Base-by-base conservation (phyloP, 106 monocot species). In the Dendrobium chrysotoxum region DNA sequence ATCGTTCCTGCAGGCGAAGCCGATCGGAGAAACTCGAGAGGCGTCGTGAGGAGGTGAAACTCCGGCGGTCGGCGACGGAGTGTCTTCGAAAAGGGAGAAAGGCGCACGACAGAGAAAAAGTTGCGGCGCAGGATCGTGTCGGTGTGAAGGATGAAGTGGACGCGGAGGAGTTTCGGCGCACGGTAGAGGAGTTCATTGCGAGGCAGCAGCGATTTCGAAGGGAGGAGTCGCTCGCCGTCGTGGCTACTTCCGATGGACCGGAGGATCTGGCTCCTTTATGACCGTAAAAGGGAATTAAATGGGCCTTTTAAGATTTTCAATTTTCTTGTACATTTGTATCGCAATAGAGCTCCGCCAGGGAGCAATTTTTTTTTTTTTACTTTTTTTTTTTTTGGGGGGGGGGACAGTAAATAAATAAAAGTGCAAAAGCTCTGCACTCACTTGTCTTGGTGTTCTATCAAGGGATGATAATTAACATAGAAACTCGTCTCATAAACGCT, bases 151-250 rank as follows among this genome's bases (percentile, higher is more conserved):
- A 58, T n/a, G 57, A 55, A 0, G 28, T 15, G 15, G 78, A 78
- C 21, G 57, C 53, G 4, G 78, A 78, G 53, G 35, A 78, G 38
- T 78, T 78, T 46, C 78, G 55, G 18, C 53, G 78, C 18, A 78
- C 38, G 26, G 58, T 78, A 39, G 78, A 78, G 18, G 78, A 53
- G 18, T 78, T 78, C 23, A 78, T 78, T 1, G 78, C 28, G 57
- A 78, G 58, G 57, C 78, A 78, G 30, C 78, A 58, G 20, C 78
- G 35, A 20, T 78, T 78, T 58, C 55, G 10, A 39, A 54, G 78
- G 78, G 38, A 57, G 18, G 78, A 78, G 10, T 55, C 55, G 57
- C 76, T 76, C 15, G 76, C 47, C 28, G 13, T 47, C 28, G 47
- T 76, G 1, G 76, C 26, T 40, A 9, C 10, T 12, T 76, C 25